Percentiles rank a stretch among this genome's conserved stretches.
phyloP scores from a whole-genome alignment of 2,329 filamentous ascomycete genomes.

The Exophiala mesophila region DNA sequence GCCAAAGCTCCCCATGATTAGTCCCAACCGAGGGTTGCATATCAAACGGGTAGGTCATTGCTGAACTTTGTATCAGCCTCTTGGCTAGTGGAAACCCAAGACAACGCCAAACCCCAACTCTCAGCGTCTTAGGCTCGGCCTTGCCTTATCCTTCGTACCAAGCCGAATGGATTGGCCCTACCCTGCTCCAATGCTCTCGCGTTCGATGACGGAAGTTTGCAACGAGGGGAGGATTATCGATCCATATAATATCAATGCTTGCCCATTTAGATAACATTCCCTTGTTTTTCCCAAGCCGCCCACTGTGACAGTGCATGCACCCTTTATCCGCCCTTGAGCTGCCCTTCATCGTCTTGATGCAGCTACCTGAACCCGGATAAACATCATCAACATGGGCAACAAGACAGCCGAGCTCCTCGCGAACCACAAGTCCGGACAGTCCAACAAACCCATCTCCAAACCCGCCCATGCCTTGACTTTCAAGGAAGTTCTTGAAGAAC shows the following conservation, averaged over 20 bases:
- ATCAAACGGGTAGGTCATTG: not conserved
- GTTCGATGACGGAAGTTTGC: slow-evolving; percentile 2
- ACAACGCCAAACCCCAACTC: slow-evolving; percentile 1
- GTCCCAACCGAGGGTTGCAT: not conserved
- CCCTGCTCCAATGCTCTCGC: not conserved
- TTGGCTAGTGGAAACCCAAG: slow-evolving; percentile 1
- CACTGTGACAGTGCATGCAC: too few species aligned
- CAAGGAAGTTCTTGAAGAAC: slow-evolving; percentile 50
- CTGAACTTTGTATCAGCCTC: slow-evolving; percentile 1
- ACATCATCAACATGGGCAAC: not conserved
- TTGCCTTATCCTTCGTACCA: not conserved
- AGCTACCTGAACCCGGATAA: not conserved
- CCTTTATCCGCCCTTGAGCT: too few species aligned
- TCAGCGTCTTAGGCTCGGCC: not conserved
- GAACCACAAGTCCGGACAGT: slow-evolving; percentile 41
- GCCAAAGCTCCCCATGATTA: not conserved
- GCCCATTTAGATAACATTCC: not conserved
- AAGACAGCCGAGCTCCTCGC: slow-evolving; percentile 3
- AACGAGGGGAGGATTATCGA: not conserved
- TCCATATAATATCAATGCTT: slow-evolving; percentile 2
- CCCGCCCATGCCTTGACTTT: slow-evolving; percentile 60
- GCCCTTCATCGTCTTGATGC: not conserved
- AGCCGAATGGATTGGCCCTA: not conserved
- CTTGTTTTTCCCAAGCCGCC: not conserved
- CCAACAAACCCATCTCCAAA: slow-evolving; percentile 51